These are phyloP conservation scores for Amanita subjunquillea DNA, from an alignment of 768 basidiomycete species.

Conservation along the genomic window DNA sequence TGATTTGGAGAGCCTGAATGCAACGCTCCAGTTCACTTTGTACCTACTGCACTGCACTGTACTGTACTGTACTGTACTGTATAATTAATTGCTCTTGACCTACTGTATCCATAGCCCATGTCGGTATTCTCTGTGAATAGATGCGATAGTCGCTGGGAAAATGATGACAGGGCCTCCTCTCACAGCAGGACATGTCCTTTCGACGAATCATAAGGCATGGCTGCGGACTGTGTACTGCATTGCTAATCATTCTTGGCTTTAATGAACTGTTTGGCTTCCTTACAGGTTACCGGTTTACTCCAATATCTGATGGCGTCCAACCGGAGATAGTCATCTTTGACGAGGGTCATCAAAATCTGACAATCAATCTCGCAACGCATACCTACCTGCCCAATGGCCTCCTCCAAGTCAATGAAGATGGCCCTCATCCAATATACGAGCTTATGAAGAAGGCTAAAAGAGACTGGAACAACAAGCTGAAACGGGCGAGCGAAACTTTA, in stretches of 20 bases:
- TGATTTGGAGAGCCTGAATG: not conserved
- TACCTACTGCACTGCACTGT: too few species aligned
- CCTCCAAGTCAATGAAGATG: constrained; percentile 28
- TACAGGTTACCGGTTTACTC: not conserved
- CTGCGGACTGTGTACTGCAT: not conserved
- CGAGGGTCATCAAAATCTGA: not conserved
- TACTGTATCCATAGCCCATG: not conserved
- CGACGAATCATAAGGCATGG: not conserved
- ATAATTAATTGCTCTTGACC: too few species aligned
- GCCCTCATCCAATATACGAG: constrained; percentile 65
- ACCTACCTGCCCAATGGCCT: constrained; percentile 26
- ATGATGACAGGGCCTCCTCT: too few species aligned
- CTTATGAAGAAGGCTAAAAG: constrained; percentile 65
- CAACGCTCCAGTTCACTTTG: not conserved
- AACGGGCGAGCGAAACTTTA: constrained; percentile 66
- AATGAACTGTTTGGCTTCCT: not conserved
- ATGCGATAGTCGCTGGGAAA: too few species aligned
- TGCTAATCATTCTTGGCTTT: not conserved
- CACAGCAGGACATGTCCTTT: not conserved
- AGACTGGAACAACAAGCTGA: constrained; percentile 47
- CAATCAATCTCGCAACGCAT: constrained; percentile 15
- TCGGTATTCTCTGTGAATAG: too few species aligned
- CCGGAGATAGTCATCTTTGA: too few species aligned
- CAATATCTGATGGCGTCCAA: not conserved
- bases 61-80: too few species aligned